These are phyloP conservation scores for Ceratopteris richardii DNA, from an alignment of 75 land plant species.

Conservation along the genomic window DNA sequence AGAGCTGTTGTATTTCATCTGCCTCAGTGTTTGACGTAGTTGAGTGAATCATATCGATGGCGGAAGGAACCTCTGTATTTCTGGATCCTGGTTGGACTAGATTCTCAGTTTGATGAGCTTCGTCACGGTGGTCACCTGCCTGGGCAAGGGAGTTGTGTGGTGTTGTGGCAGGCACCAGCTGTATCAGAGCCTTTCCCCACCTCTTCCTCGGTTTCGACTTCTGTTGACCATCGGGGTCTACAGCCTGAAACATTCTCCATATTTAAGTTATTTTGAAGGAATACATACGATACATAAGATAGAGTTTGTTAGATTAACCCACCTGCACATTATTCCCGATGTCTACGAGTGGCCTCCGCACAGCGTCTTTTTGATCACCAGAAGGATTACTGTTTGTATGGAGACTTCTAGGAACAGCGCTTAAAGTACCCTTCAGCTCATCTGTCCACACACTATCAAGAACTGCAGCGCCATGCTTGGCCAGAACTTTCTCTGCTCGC, in stretches of 20 bases:
- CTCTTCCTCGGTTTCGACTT: conserved; percentile 47
- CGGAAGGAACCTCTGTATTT: background rate
- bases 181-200: conserved; percentile 52
- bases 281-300: too few species aligned
- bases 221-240: conserved; percentile 17
- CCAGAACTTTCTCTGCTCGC: conserved; percentile 31
- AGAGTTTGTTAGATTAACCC: background rate
- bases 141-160: background rate
- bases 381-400: conserved; percentile 1
- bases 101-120: too few species aligned
- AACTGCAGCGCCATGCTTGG: conserved; percentile 49
- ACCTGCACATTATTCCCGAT: conserved; percentile 60
- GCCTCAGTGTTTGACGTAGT: background rate
- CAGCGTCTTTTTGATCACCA: conserved; percentile 10
- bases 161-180: conserved; percentile 35
- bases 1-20: background rate
- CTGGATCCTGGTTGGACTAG: background rate
- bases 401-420: conserved; percentile 6
- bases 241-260: background rate
- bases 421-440: conserved; percentile 1
- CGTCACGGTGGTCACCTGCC: too few species aligned
- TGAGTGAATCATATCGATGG: background rate
- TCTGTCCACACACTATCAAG: conserved; percentile 58
- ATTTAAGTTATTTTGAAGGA: background rate
- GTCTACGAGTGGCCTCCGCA: conserved; percentile 67